phyloP scores from a whole-genome alignment of 116 monocot species.

The Zostera marina region DNA sequence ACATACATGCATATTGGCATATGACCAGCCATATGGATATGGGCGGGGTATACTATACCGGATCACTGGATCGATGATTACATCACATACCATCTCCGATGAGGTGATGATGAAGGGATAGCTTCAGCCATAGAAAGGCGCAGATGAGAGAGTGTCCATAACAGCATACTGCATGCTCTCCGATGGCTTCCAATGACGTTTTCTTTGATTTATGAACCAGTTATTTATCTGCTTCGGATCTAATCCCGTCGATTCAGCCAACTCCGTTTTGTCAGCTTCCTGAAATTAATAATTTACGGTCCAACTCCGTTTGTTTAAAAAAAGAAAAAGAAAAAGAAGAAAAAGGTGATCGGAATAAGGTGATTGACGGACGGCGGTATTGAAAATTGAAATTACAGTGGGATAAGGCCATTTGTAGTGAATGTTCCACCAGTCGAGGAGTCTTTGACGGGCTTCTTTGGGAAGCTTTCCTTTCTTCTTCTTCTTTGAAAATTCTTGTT shows the following conservation, averaged over 20 bases:
- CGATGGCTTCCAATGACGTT: constrained; percentile 50
- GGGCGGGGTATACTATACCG: no score
- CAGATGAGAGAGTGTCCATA: constrained; percentile 24
- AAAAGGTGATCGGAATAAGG: no score
- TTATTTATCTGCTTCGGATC: constrained; percentile 65
- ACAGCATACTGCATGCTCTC: constrained; percentile 41
- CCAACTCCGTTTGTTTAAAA: no score
- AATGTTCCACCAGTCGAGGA: constrained; percentile 45
- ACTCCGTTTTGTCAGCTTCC: constrained; percentile 35
- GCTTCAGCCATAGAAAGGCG: constrained; percentile 17
- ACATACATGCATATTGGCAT: no score
- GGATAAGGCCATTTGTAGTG: constrained; percentile 64
- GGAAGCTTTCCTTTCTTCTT: constrained; percentile 57
- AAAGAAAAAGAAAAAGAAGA: no score
- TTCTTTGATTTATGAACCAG: constrained; percentile 63
- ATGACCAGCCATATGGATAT: no score
- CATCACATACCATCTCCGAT: no score
- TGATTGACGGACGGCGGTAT: no score
- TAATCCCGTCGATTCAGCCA: constrained; percentile 36
- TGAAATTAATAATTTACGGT: no score
- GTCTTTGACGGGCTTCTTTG: constrained; percentile 28
- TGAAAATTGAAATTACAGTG: constrained; percentile 16
- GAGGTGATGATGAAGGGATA: no score
- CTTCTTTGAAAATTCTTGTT: constrained; percentile 48
- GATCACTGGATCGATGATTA: no score